phyloP scores from a whole-genome alignment of 2,329 filamentous ascomycete genomes.

The Neonectria neomacrospora region DNA sequence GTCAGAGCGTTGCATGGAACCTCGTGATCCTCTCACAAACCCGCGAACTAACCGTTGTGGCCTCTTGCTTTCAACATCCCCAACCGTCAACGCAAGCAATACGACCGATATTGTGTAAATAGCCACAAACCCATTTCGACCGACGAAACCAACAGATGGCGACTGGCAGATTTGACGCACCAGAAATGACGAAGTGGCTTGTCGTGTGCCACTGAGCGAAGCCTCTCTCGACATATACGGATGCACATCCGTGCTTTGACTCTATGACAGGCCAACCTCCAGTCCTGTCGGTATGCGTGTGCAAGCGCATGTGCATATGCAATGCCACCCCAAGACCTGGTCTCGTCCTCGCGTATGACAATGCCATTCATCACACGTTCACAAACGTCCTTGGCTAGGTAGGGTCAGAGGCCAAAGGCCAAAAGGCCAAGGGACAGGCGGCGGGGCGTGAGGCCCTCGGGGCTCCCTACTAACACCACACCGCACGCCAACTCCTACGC shows the following conservation, averaged over 20 bases:
- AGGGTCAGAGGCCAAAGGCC: constrained; percentile 23
- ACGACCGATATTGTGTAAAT: constrained; percentile 5
- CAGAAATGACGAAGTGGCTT: not conserved
- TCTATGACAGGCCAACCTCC: constrained; percentile 2
- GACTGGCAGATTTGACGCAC: constrained; percentile 16
- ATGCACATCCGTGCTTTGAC: not conserved
- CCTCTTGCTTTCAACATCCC: constrained; percentile 43
- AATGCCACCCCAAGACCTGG: constrained; percentile 40
- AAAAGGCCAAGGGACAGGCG: constrained; percentile 21
- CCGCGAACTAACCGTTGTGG: constrained; percentile 32
- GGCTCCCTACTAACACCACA: constrained; percentile 32
- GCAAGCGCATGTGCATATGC: constrained; percentile 42
- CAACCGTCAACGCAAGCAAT: constrained; percentile 13
- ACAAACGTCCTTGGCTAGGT: constrained; percentile 38
- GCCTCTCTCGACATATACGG: constrained; percentile 1
- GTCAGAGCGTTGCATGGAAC: constrained; percentile 41
- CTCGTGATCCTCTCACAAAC: constrained; percentile 40
- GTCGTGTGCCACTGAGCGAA: not conserved
- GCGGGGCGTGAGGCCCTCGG: constrained; percentile 25
- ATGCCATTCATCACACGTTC: constrained; percentile 44
- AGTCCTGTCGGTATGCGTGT: constrained; percentile 35
- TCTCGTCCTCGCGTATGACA: constrained; percentile 42
- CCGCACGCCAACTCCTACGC: constrained; percentile 33
- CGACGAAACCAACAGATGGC: constrained; percentile 16
- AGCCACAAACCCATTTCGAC: constrained; percentile 4